A percentile compares a stretch with the other conserved stretches of the same genome.
Conservation (phyloP, 768 basidiomycete genomes). For the Trametes cinnabarina region DNA sequence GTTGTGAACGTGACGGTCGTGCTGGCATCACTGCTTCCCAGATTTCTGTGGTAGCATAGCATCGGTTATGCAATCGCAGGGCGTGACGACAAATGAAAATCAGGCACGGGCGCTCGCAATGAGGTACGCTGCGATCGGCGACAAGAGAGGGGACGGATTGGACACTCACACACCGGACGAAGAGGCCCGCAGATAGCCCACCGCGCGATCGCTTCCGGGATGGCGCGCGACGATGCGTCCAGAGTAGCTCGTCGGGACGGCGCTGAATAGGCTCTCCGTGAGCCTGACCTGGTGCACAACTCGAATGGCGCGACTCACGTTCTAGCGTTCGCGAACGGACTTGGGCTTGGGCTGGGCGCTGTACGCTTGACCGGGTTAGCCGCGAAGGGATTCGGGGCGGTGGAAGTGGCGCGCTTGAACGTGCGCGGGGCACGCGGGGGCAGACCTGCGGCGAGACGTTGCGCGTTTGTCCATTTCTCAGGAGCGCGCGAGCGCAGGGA, state of each 20-base stretch:
- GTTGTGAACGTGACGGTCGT: constrained; percentile 9
- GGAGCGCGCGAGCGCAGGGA: neutral
- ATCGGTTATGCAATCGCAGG: neutral
- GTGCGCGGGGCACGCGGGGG: constrained; percentile 16
- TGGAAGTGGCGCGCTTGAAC: constrained; percentile 9
- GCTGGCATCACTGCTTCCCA: neutral
- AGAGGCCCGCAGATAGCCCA: constrained; percentile 10
- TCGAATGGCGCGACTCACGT: neutral
- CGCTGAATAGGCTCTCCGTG: neutral
- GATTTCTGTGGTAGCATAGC: neutral
- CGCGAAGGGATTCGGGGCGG: neutral
- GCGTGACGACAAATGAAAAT: constrained; percentile 7
- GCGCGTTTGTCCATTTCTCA: constrained; percentile 11
- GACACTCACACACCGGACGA: constrained; percentile 18
- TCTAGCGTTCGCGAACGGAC: neutral
- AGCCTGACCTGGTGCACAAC: neutral
- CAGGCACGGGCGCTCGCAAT: constrained; percentile 8
- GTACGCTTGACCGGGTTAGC: constrained; percentile 6
- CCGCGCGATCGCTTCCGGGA: neutral
- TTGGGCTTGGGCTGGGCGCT: constrained; percentile 12
- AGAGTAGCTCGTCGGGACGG: neutral
- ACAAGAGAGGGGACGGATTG: neutral
- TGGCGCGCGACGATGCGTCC: constrained; percentile 12
- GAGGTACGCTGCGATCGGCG: constrained; percentile 5
- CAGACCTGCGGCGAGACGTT: constrained; percentile 18